Percentiles rank a stretch among this genome's conserved stretches.
phyloP scores from a whole-genome alignment of 805 yeast species.

The Ascoidea asiatica region DNA sequence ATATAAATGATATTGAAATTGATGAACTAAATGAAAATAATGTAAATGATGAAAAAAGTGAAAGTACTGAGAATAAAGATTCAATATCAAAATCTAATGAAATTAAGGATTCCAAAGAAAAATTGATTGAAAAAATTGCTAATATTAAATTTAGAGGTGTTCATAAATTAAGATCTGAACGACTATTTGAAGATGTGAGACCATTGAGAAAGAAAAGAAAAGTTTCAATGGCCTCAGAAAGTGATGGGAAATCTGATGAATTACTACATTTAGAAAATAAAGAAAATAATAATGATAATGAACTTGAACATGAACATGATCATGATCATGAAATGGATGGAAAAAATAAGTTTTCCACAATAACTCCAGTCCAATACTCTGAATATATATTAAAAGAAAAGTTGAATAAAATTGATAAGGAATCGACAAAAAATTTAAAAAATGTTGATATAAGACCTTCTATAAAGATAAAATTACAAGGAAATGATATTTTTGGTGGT shows the following conservation, averaged over 20 bases:
- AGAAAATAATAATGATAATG: slow-evolving; percentile 11
- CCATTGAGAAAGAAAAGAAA: slow-evolving; percentile 15
- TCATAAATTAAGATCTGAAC: slow-evolving; percentile 21
- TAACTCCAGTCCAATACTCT: slow-evolving; percentile 44
- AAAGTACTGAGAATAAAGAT: slow-evolving; percentile 5
- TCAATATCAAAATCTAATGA: slow-evolving; percentile 5
- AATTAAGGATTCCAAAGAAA: slow-evolving; percentile 5
- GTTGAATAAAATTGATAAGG: slow-evolving; percentile 2
- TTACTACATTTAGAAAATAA: too few relatives aligned
- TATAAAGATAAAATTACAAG: slow-evolving; percentile 29
- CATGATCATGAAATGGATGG: too few relatives aligned
- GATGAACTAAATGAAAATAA: slow-evolving; percentile 13
- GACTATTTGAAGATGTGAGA: slow-evolving; percentile 25
- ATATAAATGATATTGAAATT: slow-evolving; percentile 2
- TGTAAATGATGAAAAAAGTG: slow-evolving; percentile 6
- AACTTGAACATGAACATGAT: slow-evolving; percentile 9
- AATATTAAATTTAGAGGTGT: slow-evolving; percentile 52
- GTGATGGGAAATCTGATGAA: too few relatives aligned
- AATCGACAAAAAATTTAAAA: slow-evolving; percentile 10
- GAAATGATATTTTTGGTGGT: slow-evolving; percentile 70
- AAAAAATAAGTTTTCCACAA: slow-evolving; percentile 31
- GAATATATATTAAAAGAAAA: slow-evolving; percentile 29
- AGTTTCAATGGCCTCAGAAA: too few relatives aligned
- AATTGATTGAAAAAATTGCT: slow-evolving; percentile 24
- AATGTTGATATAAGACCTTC: slow-evolving; percentile 13